Evolutionary conservation across 1,139 yeast species (phyloP).

Genomic region (Yamadazyma conglobata): DNA sequence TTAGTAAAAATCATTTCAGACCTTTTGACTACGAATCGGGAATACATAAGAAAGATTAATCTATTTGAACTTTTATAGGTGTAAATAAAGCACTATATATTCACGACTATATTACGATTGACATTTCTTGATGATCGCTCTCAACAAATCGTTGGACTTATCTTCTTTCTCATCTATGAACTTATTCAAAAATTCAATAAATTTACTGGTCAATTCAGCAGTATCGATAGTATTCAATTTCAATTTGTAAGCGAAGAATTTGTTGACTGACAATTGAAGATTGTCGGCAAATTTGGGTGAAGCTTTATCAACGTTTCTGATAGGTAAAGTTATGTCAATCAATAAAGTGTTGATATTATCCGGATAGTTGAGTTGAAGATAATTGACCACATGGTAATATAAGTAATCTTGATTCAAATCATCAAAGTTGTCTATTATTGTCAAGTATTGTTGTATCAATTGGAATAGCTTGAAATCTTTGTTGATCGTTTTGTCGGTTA

Average conservation of each 20-base stretch:
- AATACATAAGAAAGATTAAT: conserved; percentile 26
- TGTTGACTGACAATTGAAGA: conserved; percentile 69
- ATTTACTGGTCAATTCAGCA: conserved; percentile 42
- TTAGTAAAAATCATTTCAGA: conserved; percentile 18
- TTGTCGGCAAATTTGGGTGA: conserved; percentile 50
- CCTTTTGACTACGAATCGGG: conserved; percentile 28
- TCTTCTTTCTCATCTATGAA: conserved; percentile 26
- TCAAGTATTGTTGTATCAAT: conserved; percentile 46
- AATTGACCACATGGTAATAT: conserved; percentile 58
- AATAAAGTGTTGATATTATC: conserved; percentile 41
- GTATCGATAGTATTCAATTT: conserved; percentile 36
- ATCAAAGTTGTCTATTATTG: conserved; percentile 60
- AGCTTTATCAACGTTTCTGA: conserved; percentile 47
- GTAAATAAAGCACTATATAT: no score
- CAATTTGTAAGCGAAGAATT: conserved; percentile 58
- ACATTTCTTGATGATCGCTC: conserved; percentile 36
- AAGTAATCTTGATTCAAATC: conserved; percentile 69
- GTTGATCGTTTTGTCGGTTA: conserved; percentile 24
- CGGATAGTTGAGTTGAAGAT: conserved; percentile 39
- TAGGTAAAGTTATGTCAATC: conserved; percentile 63
- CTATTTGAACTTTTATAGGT: no score
- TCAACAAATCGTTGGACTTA: conserved; percentile 27
- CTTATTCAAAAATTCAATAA: conserved; percentile 36
- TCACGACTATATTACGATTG: conserved; percentile 4
- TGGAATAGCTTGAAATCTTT: conserved; percentile 37